These are phyloP conservation scores for Candida sanyaensis DNA, from an alignment of 1,139 yeast genomes.

Conservation along the genomic window DNA sequence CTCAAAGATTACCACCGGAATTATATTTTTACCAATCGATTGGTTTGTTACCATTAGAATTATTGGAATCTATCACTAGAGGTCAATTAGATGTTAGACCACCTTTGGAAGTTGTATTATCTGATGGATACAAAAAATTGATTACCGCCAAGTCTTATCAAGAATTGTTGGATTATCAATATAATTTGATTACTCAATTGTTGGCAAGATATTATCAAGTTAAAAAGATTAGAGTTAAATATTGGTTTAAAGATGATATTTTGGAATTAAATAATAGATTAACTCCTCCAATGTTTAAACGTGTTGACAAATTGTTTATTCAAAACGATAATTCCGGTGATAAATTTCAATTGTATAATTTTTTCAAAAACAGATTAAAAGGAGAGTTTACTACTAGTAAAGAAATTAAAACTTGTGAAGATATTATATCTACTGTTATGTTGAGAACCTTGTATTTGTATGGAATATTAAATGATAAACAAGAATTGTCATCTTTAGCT, in stretches of 20 bases:
- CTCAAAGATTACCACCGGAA: constrained; percentile 87
- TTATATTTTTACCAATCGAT: constrained; percentile 77
- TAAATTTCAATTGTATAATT: constrained; percentile 37
- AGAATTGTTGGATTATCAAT: constrained; percentile 56
- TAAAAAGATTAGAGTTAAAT: constrained; percentile 59
- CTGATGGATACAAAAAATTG: constrained; percentile 57
- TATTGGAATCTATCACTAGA: constrained; percentile 67
- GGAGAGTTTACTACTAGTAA: constrained; percentile 17
- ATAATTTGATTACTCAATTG: constrained; percentile 69
- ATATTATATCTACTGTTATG: constrained; percentile 60
- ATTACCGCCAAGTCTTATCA: constrained; percentile 48
- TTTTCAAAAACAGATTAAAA: constrained; percentile 29
- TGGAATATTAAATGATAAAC: constrained; percentile 52
- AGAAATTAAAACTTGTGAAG: constrained; percentile 43
- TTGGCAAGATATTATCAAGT: constrained; percentile 86
- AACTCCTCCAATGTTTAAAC: constrained; percentile 38
- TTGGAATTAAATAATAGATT: constrained; percentile 54
- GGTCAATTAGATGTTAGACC: constrained; percentile 67
- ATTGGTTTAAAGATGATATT: constrained; percentile 58
- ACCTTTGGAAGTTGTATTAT: constrained; percentile 65
- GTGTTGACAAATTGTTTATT: constrained; percentile 36
- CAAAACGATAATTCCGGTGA: constrained; percentile 22
- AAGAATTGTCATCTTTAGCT: constrained; percentile 60
- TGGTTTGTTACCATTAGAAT: constrained; percentile 69
- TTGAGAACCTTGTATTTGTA: constrained; percentile 59